phyloP scores from a whole-genome alignment of 2,329 filamentous ascomycete genomes.

The Colletotrichum sp. region DNA sequence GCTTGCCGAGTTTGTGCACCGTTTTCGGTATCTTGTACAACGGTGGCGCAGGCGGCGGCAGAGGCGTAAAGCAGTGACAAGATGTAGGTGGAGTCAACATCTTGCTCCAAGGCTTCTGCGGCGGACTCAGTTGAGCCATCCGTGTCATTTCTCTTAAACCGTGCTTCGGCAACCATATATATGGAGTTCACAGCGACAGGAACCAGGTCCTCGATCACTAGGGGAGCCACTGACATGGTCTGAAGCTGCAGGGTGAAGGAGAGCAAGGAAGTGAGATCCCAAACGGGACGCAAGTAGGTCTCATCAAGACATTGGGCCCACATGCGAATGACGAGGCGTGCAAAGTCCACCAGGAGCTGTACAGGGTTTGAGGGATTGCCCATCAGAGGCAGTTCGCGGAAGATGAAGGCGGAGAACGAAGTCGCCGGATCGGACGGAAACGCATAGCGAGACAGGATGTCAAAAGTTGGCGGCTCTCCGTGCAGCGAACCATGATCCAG shows the following conservation, averaged over 20 bases:
- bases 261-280: constrained; percentile 68
- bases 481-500: constrained; percentile 65
- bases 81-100: constrained; percentile 68
- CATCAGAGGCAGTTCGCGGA: constrained; percentile 68
- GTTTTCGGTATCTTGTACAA: constrained; percentile 32
- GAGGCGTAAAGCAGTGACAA: constrained; percentile 70
- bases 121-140: constrained; percentile 41
- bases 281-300: constrained; percentile 66
- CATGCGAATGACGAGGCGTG: constrained; percentile 65
- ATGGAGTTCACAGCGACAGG: constrained; percentile 64
- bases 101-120: constrained; percentile 43
- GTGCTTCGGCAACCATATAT: constrained; percentile 61
- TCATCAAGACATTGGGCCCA: constrained; percentile 74
- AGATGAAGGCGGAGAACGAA: constrained; percentile 70
- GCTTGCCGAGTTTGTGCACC: constrained; percentile 35
- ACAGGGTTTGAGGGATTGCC: constrained; percentile 53
- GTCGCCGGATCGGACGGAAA: constrained; percentile 69
- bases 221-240: constrained; percentile 61
- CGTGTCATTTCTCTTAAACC: constrained; percentile 55
- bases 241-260: constrained; percentile 69
- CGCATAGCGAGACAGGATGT: constrained; percentile 67
- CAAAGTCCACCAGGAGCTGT: constrained; percentile 69
- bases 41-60: constrained; percentile 63
- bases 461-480: constrained; percentile 67
- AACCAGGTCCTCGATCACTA: constrained; percentile 63